These are phyloP conservation scores for Neurospora africana DNA, from an alignment of 495 filamentous ascomycete species.

Conservation along the genomic window DNA sequence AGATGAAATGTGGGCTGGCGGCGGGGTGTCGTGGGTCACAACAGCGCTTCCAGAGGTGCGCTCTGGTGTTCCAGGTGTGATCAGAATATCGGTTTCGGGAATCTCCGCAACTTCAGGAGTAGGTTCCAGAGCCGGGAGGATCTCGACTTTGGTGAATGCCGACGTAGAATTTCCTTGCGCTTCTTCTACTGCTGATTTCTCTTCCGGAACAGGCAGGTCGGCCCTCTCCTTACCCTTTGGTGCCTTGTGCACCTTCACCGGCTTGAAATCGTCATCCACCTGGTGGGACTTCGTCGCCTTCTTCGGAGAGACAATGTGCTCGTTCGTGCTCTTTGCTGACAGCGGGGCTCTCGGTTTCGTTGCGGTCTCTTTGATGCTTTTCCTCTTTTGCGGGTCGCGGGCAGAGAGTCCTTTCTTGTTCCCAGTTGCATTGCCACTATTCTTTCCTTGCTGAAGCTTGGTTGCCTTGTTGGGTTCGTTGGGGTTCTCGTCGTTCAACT, in stretches of 20 bases:
- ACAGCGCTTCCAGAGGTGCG: conserved; percentile 8
- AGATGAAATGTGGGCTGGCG: conserved; percentile 42
- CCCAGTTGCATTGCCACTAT: conserved; percentile 8
- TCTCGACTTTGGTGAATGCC: conserved; percentile 11
- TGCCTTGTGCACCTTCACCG: conserved; percentile 12
- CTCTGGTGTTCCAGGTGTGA: conserved; percentile 24
- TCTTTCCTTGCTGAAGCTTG: conserved; percentile 20
- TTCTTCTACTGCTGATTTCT: conserved; percentile 6
- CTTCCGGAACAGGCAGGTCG: neutral
- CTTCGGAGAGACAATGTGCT: conserved; percentile 31
- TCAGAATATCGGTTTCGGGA: conserved; percentile 22
- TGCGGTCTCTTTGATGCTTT: conserved; percentile 25
- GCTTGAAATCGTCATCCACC: conserved; percentile 9
- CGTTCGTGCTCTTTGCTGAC: conserved; percentile 37
- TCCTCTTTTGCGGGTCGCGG: conserved; percentile 10
- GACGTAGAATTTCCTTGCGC: neutral
- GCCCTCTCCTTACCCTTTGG: conserved; percentile 2
- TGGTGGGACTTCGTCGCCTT: conserved; percentile 20
- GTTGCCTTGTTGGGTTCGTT: neutral
- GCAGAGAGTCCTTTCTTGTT: conserved; percentile 5
- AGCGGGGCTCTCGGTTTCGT: conserved; percentile 28
- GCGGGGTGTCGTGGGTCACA: conserved; percentile 41
- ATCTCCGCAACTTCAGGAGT: conserved; percentile 12
- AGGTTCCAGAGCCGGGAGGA: conserved; percentile 13
- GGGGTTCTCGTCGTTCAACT: conserved; percentile 26